Conservation (phyloP, 1,284 basidiomycete species). For the Melanopsichium pennsylvanicum region DNA sequence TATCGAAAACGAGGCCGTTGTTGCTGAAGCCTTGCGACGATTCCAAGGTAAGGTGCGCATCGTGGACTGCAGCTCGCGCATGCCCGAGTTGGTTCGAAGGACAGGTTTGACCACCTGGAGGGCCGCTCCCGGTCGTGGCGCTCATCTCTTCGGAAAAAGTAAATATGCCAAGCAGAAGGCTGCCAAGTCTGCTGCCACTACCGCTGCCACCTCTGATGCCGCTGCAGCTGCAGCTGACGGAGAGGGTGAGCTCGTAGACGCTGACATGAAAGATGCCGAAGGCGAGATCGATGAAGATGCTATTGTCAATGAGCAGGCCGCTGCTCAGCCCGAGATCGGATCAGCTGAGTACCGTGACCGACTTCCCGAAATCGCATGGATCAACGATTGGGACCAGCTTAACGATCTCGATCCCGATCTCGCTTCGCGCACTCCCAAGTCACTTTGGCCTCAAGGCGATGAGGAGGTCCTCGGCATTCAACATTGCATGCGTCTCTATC, state of each 20-base stretch:
- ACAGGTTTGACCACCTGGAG: conserved; percentile 60
- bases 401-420: conserved; percentile 54
- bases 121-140: conserved; percentile 57
- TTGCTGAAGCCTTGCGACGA: conserved; percentile 74
- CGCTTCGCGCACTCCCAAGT: conserved; percentile 50
- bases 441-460: conserved; percentile 63
- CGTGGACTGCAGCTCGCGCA: conserved; percentile 77
- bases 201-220: conserved; percentile 11
- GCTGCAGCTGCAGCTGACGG: conserved; percentile 21
- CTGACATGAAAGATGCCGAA: conserved; percentile 40
- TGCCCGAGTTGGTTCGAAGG: conserved; percentile 78
- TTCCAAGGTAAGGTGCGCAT: conserved; percentile 75
- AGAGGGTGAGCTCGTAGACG: conserved; percentile 22
- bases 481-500: conserved; percentile 71
- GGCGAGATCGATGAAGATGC: conserved; percentile 27
- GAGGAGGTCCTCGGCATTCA: conserved; percentile 54
- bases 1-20: conserved; percentile 95
- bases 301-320: conserved; percentile 1
- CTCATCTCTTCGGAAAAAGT: conserved; percentile 51
- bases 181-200: conserved; percentile 17
- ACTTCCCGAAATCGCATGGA: conserved; percentile 57
- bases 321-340: conserved; percentile 32
- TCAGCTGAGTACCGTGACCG: conserved; percentile 44
- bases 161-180: conserved; percentile 39
- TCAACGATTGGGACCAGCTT: conserved; percentile 58